These are phyloP conservation scores for Helenozyma baotianmanensis DNA, from an alignment of 805 yeast genomes.

Conservation along the genomic window DNA sequence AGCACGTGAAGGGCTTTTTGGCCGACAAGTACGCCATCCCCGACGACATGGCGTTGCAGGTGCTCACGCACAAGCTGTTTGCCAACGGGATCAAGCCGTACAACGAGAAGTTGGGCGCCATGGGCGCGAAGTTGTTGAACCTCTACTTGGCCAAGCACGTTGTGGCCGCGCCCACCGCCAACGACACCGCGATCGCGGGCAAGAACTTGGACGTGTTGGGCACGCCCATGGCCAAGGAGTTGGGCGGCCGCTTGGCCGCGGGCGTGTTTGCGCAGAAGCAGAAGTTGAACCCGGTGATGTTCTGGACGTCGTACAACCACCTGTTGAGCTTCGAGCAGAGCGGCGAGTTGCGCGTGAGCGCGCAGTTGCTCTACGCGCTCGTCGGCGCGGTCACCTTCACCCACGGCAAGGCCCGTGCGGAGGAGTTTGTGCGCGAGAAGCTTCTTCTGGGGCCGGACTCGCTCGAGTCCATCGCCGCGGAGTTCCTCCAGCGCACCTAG, in stretches of 20 bases:
- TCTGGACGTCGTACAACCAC: constrained; percentile 61
- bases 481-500: constrained; percentile 22
- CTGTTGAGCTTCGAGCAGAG: constrained; percentile 41
- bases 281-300: constrained; percentile 50
- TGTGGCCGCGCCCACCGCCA: constrained; percentile 22
- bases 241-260: constrained; percentile 47
- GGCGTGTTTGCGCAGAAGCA: constrained; percentile 49
- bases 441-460: constrained; percentile 31
- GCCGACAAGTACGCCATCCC: constrained; percentile 47
- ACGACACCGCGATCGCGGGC: constrained; percentile 39
- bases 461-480: constrained; percentile 32
- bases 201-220: constrained; percentile 60
- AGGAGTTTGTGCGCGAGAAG: constrained; percentile 51
- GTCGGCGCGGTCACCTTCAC: constrained; percentile 64
- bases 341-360: constrained; percentile 54
- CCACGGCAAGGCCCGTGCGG: constrained; percentile 59
- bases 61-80: constrained; percentile 89
- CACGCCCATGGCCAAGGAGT: constrained; percentile 44
- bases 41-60: constrained; percentile 65
- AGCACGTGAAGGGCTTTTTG: constrained; percentile 46
- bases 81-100: constrained; percentile 88
- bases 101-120: constrained; percentile 74
- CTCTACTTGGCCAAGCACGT: constrained; percentile 43
- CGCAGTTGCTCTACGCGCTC: constrained; percentile 55
- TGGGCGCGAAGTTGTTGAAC: constrained; percentile 65